These are phyloP conservation scores for Hypoxylon fragiforme DNA, from an alignment of 495 filamentous ascomycete genomes.

Conservation along the genomic window DNA sequence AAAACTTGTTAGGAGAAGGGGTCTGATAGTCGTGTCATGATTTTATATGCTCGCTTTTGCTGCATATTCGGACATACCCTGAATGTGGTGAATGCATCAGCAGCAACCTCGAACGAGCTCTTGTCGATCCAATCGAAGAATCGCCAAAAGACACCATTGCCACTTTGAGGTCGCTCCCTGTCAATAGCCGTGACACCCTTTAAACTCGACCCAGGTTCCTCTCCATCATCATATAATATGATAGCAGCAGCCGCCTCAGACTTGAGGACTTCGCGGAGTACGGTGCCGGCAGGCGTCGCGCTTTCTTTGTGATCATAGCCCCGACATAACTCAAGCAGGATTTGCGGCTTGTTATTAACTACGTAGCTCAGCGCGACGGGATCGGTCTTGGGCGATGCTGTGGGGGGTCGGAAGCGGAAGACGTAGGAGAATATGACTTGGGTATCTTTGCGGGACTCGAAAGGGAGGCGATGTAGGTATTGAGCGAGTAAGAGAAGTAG, in stretches of 20 bases:
- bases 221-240: conserved; percentile 87
- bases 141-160: conserved; percentile 89
- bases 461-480: conserved; percentile 79
- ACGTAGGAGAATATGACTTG: conserved; percentile 89
- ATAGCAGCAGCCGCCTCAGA: conserved; percentile 85
- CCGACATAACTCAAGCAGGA: conserved; percentile 83
- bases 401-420: conserved; percentile 75
- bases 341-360: conserved; percentile 79
- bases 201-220: conserved; percentile 53
- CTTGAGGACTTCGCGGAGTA: conserved; percentile 89
- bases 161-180: conserved; percentile 65
- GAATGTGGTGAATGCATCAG: conserved; percentile 97
- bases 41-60: background rate
- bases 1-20: background rate
- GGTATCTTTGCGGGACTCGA: conserved; percentile 89
- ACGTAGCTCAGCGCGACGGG: conserved; percentile 85
- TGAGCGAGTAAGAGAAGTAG: conserved; percentile 79
- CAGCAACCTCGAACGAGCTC: conserved; percentile 92
- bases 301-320: conserved; percentile 90
- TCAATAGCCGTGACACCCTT: conserved; percentile 68
- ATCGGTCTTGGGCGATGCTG: conserved; percentile 59
- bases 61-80: conserved; percentile 58
- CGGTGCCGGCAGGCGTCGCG: conserved; percentile 87
- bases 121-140: conserved; percentile 98
- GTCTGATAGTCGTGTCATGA: background rate